These are phyloP conservation scores for Fraxinus ornus DNA, from an alignment of 305 asterid genomes.

Conservation along the genomic window DNA sequence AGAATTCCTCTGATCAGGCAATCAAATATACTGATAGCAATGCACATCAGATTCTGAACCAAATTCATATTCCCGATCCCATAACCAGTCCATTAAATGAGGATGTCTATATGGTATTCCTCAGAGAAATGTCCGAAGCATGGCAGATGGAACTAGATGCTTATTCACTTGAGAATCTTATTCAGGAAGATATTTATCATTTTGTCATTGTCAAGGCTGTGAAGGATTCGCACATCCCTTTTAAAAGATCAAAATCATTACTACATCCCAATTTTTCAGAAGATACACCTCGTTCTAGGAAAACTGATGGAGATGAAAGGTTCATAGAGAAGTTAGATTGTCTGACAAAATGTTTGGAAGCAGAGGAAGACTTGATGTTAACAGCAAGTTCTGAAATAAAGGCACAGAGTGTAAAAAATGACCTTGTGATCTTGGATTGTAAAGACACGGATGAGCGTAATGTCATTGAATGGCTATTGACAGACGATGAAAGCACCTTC, in stretches of 20 bases:
- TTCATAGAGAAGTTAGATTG: slow-evolving; percentile 39
- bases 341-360: slow-evolving; percentile 32
- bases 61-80: neutral
- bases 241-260: slow-evolving; percentile 14
- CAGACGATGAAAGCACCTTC: slow-evolving; percentile 47
- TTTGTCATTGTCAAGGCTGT: slow-evolving; percentile 31
- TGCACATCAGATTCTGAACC: neutral
- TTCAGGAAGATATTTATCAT: slow-evolving; percentile 40
- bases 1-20: slow-evolving; percentile 6
- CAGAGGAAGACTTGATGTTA: slow-evolving; percentile 47
- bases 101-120: slow-evolving; percentile 34
- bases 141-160: slow-evolving; percentile 36
- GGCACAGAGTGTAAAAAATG: slow-evolving; percentile 36
- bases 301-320: slow-evolving; percentile 34
- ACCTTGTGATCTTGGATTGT: slow-evolving; percentile 39
- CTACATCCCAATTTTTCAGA: slow-evolving; percentile 17
- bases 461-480: slow-evolving; percentile 52
- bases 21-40: neutral
- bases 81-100: slow-evolving; percentile 34
- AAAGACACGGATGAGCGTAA: slow-evolving; percentile 52
- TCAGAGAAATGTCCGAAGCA: slow-evolving; percentile 37
- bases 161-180: slow-evolving; percentile 28
- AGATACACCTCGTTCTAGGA: slow-evolving; percentile 22
- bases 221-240: slow-evolving; percentile 25
- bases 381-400: slow-evolving; percentile 42